These are phyloP conservation scores for Pulveroboletus ravenelii DNA, from an alignment of 768 basidiomycete species.

Conservation along the genomic window DNA sequence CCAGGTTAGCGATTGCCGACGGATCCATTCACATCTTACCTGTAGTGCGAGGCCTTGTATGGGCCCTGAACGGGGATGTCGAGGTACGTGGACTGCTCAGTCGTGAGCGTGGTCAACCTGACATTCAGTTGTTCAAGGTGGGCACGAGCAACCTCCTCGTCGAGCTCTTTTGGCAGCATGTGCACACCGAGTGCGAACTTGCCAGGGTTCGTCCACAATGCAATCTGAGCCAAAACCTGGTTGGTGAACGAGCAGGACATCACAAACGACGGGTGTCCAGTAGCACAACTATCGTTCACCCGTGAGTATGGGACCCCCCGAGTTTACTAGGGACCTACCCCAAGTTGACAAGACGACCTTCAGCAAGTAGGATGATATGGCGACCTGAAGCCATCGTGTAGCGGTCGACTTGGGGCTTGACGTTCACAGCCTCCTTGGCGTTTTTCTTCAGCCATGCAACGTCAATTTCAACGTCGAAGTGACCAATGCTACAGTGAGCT, in stretches of 20 bases:
- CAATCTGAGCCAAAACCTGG: constrained; percentile 97
- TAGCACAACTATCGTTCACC: constrained; percentile 65
- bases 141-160: constrained; percentile 98
- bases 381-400: constrained; percentile 90
- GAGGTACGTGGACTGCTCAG: constrained; percentile 83
- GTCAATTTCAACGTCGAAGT: constrained; percentile 90
- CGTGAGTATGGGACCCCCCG: constrained; percentile 1
- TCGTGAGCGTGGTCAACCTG: constrained; percentile 76
- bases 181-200: constrained; percentile 97
- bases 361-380: constrained; percentile 95
- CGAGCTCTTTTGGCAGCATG: constrained; percentile 97
- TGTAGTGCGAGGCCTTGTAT: constrained; percentile 71
- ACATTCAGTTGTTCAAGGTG: constrained; percentile 90
- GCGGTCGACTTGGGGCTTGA: constrained; percentile 99
- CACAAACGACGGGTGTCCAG: constrained; percentile 98
- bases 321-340: constrained; percentile 48
- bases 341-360: constrained; percentile 98
- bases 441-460: constrained; percentile 98
- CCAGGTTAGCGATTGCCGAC: neutral
- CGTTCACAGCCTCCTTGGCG: constrained; percentile 75
- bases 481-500: constrained; percentile 57
- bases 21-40: constrained; percentile 29
- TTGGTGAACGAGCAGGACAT: constrained; percentile 99
- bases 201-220: constrained; percentile 89
- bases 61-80: constrained; percentile 83